These are phyloP conservation scores for Phytophthora multivora DNA, from an alignment of 352 stramenopile genomes.

Conservation along the genomic window DNA sequence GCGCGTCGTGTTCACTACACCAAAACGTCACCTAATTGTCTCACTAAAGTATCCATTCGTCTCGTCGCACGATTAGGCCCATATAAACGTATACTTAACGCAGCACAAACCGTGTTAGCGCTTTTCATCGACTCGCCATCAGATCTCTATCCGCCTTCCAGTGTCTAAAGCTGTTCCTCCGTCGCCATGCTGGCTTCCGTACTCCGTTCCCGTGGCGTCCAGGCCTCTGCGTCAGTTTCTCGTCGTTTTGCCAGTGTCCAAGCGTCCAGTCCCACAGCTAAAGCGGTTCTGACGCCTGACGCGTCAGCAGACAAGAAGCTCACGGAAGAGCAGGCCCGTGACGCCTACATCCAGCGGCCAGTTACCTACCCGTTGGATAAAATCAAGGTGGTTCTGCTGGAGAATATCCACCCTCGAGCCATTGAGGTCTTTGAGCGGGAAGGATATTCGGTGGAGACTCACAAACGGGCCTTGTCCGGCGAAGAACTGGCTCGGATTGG, in stretches of 20 bases:
- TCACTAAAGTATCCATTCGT: constrained; percentile 10
- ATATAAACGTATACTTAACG: constrained; percentile 3
- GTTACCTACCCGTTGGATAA: constrained; percentile 82
- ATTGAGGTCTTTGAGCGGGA: constrained; percentile 80
- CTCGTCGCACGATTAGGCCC: constrained; percentile 14
- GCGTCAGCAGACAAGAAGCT: constrained; percentile 16
- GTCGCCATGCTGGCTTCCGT: constrained; percentile 47
- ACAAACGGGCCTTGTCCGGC: constrained; percentile 77
- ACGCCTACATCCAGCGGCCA: constrained; percentile 61
- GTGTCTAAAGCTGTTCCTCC: constrained; percentile 1
- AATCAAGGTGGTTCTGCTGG: constrained; percentile 83
- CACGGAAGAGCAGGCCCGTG: constrained; percentile 15
- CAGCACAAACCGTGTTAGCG: constrained; percentile 9
- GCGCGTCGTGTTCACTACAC: constrained; percentile 14
- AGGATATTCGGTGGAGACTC: constrained; percentile 76
- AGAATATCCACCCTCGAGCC: constrained; percentile 85
- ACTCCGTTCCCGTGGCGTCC: constrained; percentile 31
- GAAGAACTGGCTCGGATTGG: constrained; percentile 74
- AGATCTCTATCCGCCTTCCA: constrained; percentile 26
- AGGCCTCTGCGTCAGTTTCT: constrained; percentile 9
- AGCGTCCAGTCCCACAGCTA: constrained; percentile 23
- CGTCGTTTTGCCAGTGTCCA: constrained; percentile 46
- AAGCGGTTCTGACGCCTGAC: constrained; percentile 22
- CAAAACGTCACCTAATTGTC: neutral
- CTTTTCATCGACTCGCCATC: constrained; percentile 13